Evolutionary conservation across 805 yeast species (phyloP).

Genomic region (Pichia deserticola): DNA sequence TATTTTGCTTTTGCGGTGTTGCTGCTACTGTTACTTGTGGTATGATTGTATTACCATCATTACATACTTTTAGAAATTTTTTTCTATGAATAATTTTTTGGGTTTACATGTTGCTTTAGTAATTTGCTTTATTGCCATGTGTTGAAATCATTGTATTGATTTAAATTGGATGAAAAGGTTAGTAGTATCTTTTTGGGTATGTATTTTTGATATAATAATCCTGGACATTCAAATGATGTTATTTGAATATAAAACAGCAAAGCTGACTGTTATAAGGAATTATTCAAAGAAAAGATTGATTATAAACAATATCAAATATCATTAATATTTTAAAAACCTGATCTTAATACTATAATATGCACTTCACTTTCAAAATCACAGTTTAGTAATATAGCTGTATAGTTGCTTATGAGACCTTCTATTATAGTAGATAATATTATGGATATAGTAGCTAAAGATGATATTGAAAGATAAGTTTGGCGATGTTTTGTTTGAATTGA

Average conservation of each 20-base stretch:
- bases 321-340: too few relatives aligned
- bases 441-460: too few relatives aligned
- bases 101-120: constrained; percentile 50
- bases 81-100: constrained; percentile 53
- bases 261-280: neutral
- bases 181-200: constrained; percentile 36
- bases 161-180: constrained; percentile 29
- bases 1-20: constrained; percentile 27
- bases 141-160: constrained; percentile 48
- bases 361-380: too few relatives aligned
- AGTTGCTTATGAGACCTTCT: too few relatives aligned
- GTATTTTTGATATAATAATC: constrained; percentile 45
- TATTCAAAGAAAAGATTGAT: too few relatives aligned
- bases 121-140: constrained; percentile 41
- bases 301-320: too few relatives aligned
- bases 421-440: too few relatives aligned
- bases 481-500: too few relatives aligned
- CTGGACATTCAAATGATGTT: constrained; percentile 28
- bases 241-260: constrained; percentile 20
- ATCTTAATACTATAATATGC: too few relatives aligned
- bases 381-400: too few relatives aligned
- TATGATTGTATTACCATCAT: constrained; percentile 40
- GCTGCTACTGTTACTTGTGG: constrained; percentile 37
- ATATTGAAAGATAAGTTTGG: too few relatives aligned
- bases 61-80: constrained; percentile 42